These are phyloP conservation scores for Massarina eburnea DNA, from an alignment of 2,329 filamentous ascomycete genomes.

Conservation along the genomic window DNA sequence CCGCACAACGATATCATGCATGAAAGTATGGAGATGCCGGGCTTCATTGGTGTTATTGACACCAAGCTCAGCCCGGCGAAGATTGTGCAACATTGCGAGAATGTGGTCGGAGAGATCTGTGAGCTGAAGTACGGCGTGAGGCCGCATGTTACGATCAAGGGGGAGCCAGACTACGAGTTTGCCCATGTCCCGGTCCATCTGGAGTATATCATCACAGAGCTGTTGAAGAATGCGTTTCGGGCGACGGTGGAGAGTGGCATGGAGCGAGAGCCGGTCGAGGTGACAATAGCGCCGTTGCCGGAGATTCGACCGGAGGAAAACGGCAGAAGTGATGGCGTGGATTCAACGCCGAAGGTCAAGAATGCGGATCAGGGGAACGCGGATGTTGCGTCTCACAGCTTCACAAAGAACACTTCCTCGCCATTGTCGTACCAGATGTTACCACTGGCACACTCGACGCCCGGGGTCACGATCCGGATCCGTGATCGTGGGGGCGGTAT, in stretches of 20 bases:
- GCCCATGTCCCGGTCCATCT: conserved; percentile 94
- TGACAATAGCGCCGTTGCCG: conserved; percentile 80
- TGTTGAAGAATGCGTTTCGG: conserved; percentile 95
- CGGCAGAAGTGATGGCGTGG: conserved; percentile 11
- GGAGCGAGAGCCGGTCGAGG: conserved; percentile 78
- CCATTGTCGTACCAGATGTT: conserved; percentile 40
- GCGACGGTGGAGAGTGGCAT: conserved; percentile 85
- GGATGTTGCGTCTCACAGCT: conserved; percentile 32
- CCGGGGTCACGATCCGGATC: conserved; percentile 92
- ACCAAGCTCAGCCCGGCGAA: conserved; percentile 80
- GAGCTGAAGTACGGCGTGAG: conserved; percentile 93
- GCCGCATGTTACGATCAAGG: conserved; percentile 77
- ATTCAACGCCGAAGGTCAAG: conserved; percentile 15
- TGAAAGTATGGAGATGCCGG: conserved; percentile 45
- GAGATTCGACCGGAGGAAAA: conserved; percentile 46
- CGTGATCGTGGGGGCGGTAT: conserved; percentile 96
- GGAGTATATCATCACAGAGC: conserved; percentile 95
- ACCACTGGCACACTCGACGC: conserved; percentile 56
- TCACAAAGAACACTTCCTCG: conserved; percentile 22
- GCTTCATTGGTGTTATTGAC: conserved; percentile 94
- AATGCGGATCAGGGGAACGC: conserved; percentile 36
- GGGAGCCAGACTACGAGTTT: conserved; percentile 83
- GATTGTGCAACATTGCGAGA: conserved; percentile 81
- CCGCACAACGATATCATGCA: conserved; percentile 63
- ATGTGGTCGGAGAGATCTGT: conserved; percentile 93